Percentiles rank a stretch among this genome's conserved stretches.
Conservation (phyloP, 768 basidiomycete genomes). For the Macrolepiota dolichaula region DNA sequence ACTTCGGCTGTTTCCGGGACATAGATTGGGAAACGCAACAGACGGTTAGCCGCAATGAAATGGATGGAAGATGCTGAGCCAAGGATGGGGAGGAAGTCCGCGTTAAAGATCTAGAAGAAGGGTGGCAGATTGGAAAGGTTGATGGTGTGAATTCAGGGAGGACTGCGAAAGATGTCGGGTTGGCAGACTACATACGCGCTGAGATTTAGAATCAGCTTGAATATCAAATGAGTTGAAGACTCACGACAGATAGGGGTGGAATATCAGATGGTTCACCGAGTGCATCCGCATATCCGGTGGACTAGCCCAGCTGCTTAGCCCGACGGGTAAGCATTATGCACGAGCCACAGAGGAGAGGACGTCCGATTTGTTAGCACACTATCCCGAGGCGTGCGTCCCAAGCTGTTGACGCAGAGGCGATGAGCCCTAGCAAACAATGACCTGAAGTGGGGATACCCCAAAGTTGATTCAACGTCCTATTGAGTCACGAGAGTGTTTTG, state of each 20-base stretch:
- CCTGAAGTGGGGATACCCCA: no score
- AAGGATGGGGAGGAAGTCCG: slow-evolving; percentile 54
- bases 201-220: background rate
- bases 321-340: no score
- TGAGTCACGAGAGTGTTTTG: no score
- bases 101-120: slow-evolving; percentile 52
- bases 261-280: background rate
- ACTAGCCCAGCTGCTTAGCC: no score
- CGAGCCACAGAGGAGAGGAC: no score
- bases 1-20: slow-evolving; percentile 63
- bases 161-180: slow-evolving; percentile 50
- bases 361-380: no score
- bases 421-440: no score
- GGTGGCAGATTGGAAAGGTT: slow-evolving; percentile 58
- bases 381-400: no score
- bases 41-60: slow-evolving; percentile 55
- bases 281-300: background rate
- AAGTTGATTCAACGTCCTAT: no score
- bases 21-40: slow-evolving; percentile 67
- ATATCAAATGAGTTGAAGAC: no score
- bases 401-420: no score
- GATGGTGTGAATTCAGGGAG: slow-evolving; percentile 38
- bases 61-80: slow-evolving; percentile 56
- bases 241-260: slow-evolving; percentile 29
- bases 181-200: slow-evolving; percentile 40